Conservation (phyloP, 2,329 filamentous ascomycete genomes). For the Amylocarpus encephaloides region DNA sequence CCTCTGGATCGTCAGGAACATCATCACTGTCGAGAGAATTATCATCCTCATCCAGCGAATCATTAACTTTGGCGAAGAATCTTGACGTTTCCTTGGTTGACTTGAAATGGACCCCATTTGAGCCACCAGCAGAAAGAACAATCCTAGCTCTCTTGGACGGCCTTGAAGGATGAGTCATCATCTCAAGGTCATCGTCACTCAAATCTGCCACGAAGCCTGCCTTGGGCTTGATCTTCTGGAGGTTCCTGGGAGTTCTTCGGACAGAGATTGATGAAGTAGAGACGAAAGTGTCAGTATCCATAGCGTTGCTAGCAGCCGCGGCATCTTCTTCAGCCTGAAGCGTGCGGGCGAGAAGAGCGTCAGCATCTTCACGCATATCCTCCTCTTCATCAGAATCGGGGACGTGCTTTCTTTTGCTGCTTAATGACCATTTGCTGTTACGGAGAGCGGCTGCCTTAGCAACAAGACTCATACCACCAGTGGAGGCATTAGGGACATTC, state of each 20-base stretch:
- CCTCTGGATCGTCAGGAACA: constrained; percentile 14
- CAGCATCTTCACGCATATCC: constrained; percentile 37
- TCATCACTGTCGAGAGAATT: not conserved
- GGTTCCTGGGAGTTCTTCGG: constrained; percentile 17
- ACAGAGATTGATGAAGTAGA: not conserved
- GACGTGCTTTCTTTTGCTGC: constrained; percentile 39
- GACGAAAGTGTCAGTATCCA: constrained; percentile 26
- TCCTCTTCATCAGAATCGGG: constrained; percentile 35
- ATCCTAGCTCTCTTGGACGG: constrained; percentile 22
- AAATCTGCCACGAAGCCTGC: constrained; percentile 13
- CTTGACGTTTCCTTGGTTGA: constrained; percentile 11
- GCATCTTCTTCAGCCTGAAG: constrained; percentile 51
- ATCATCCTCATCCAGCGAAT: constrained; percentile 17
- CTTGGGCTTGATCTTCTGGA: constrained; percentile 11
- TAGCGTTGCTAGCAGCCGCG: constrained; percentile 29
- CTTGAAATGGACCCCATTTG: constrained; percentile 18
- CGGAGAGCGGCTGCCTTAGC: constrained; percentile 41
- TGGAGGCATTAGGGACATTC: constrained; percentile 7
- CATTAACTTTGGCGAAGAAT: constrained; percentile 11
- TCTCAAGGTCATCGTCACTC: constrained; percentile 28
- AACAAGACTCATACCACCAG: constrained; percentile 35
- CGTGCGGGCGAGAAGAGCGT: constrained; percentile 48
- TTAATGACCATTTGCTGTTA: constrained; percentile 45
- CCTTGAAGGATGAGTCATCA: constrained; percentile 1
- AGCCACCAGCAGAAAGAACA: constrained; percentile 22